Percentiles rank a stretch among this genome's conserved stretches.
Evolutionary conservation across 768 basidiomycete species (phyloP).

Genomic region (Cyathus striatus): DNA sequence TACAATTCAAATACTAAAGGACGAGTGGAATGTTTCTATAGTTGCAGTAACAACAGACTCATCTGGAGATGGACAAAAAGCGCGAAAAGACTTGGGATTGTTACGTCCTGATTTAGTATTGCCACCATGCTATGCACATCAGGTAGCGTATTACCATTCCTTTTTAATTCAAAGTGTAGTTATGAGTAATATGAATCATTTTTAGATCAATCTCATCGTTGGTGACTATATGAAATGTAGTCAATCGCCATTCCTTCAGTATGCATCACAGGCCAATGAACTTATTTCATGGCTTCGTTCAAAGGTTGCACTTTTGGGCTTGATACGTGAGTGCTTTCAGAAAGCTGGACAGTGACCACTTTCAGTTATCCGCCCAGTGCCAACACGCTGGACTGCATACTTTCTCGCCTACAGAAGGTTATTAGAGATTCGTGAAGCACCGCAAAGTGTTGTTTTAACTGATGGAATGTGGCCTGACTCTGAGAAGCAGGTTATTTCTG

Average conservation of each 20-base stretch:
- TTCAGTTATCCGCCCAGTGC: slow-evolving; percentile 21
- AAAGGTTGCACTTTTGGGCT: too few relatives aligned
- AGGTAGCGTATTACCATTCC: too few relatives aligned
- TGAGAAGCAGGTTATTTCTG: slow-evolving; percentile 12
- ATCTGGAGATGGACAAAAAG: slow-evolving; percentile 26
- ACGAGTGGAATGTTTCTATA: too few relatives aligned
- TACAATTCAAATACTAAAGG: slow-evolving; percentile 11
- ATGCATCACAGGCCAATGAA: slow-evolving; percentile 19
- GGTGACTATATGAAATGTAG: slow-evolving; percentile 28
- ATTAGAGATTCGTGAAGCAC: slow-evolving; percentile 14
- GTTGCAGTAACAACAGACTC: slow-evolving; percentile 25
- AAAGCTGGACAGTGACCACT: slow-evolving; percentile 12
- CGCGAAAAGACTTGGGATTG: slow-evolving; percentile 8
- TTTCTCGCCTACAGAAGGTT: slow-evolving; percentile 25
- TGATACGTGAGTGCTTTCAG: slow-evolving; percentile 26
- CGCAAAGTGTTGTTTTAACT: slow-evolving; percentile 12
- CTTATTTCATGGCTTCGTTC: slow-evolving; percentile 35
- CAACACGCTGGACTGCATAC: slow-evolving; percentile 32
- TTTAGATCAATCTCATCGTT: slow-evolving; percentile 33
- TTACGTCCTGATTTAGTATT: slow-evolving; percentile 19
- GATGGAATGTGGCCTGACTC: slow-evolving; percentile 9
- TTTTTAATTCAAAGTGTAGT: not conserved
- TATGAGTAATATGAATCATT: not conserved
- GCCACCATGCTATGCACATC: slow-evolving; percentile 30
- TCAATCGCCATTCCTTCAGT: slow-evolving; percentile 8